Conservation (phyloP, 257 asterid genomes). For the Ilex aquifolium region DNA sequence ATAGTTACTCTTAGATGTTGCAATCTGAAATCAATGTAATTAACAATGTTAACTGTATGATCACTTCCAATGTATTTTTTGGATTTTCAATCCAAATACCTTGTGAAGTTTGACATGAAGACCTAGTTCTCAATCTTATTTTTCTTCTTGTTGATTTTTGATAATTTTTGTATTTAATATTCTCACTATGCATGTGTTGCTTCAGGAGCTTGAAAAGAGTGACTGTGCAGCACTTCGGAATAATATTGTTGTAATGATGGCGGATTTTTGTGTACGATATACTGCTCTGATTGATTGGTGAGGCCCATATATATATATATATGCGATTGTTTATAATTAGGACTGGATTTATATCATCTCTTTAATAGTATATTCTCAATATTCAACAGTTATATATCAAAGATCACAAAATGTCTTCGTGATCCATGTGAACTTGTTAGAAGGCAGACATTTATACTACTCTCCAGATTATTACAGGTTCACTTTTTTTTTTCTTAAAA, state of each 20-base stretch:
- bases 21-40: too few species aligned
- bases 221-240: conserved; percentile 81
- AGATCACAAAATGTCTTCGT: conserved; percentile 78
- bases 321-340: too few species aligned
- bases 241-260: conserved; percentile 81
- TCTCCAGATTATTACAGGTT: conserved; percentile 92
- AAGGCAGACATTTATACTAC: conserved; percentile 84
- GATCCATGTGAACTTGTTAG: conserved; percentile 93
- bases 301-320: conserved; percentile 8
- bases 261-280: conserved; percentile 93
- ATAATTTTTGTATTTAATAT: neutral
- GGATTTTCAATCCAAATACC: too few species aligned
- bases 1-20: too few species aligned
- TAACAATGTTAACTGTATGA: too few species aligned
- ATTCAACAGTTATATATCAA: conserved; percentile 63
- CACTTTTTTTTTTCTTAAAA: conserved; percentile 3
- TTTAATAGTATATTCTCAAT: conserved; percentile 3
- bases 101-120: too few species aligned
- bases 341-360: conserved; percentile 1
- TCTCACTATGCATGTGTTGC: conserved; percentile 6
- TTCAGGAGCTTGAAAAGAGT: conserved; percentile 87
- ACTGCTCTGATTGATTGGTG: conserved; percentile 96
- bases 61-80: too few species aligned
- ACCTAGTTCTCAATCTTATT: too few species aligned
- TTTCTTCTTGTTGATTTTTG: neutral